Evolutionary conservation across 768 basidiomycete species (phyloP).

Genomic region (Russula griseocarnosa): DNA sequence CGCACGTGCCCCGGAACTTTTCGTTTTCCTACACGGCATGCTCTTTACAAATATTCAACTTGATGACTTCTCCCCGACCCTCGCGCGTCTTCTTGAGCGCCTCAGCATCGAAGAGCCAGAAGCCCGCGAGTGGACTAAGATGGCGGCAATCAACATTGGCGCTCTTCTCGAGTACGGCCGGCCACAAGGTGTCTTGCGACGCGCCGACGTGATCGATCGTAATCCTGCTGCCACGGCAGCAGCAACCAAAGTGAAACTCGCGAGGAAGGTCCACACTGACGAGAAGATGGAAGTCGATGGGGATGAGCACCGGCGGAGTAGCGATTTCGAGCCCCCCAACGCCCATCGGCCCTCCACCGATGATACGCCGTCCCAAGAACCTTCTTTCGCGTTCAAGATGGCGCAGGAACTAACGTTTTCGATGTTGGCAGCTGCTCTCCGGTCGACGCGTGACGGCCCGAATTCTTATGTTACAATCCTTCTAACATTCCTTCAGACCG

Average conservation of each 20-base stretch:
- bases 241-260: conserved; percentile 39
- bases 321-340: conserved; percentile 31
- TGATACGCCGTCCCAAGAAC: conserved; percentile 31
- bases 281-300: conserved; percentile 65
- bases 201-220: conserved; percentile 45
- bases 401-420: conserved; percentile 77
- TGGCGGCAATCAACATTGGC: conserved; percentile 81
- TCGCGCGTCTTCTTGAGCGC: conserved; percentile 83
- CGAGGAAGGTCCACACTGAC: conserved; percentile 35
- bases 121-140: conserved; percentile 94
- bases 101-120: conserved; percentile 76
- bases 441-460: conserved; percentile 57
- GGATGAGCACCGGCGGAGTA: conserved; percentile 36
- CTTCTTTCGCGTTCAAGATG: conserved; percentile 63
- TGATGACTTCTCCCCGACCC: conserved; percentile 80
- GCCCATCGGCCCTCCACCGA: conserved; percentile 29
- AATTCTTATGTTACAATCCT: conserved; percentile 87
- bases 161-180: conserved; percentile 87
- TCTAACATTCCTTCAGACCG: conserved; percentile 82
- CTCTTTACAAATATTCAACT: conserved; percentile 93
- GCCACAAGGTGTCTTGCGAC: conserved; percentile 63
- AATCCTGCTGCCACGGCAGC: conserved; percentile 36
- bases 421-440: conserved; percentile 69
- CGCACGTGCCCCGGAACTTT: conserved; percentile 68
- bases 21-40: conserved; percentile 93